Conservation (phyloP, 768 basidiomycete genomes). For the Russula olivacea region DNA sequence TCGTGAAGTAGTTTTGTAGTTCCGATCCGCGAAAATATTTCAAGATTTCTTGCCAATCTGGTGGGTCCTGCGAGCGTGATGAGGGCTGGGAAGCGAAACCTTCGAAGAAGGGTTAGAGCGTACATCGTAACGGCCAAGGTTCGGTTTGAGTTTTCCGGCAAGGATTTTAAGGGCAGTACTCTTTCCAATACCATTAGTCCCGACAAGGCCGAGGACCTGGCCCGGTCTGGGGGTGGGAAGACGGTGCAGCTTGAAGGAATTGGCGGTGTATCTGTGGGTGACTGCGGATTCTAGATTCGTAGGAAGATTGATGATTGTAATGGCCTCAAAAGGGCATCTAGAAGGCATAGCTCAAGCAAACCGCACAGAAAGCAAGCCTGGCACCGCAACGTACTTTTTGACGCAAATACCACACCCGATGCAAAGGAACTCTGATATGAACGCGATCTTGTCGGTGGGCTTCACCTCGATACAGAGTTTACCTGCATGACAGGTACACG, state of each 20-base stretch:
- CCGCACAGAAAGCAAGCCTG: neutral
- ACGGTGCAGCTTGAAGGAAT: conserved; percentile 98
- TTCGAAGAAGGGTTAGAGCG: conserved; percentile 27
- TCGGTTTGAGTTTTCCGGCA: conserved; percentile 96
- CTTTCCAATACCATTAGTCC: conserved; percentile 99
- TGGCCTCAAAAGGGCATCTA: conserved; percentile 99
- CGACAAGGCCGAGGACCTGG: conserved; percentile 97
- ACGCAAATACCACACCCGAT: conserved; percentile 99
- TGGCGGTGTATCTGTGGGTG: conserved; percentile 97
- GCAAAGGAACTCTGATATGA: conserved; percentile 97
- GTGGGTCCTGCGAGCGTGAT: conserved; percentile 64
- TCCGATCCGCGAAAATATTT: conserved; percentile 99
- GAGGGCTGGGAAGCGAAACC: neutral
- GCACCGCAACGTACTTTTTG: conserved; percentile 71
- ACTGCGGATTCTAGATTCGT: conserved; percentile 95
- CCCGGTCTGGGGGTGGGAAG: conserved; percentile 95
- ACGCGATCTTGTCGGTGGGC: conserved; percentile 92
- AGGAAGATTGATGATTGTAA: conserved; percentile 97
- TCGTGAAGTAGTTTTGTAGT: conserved; percentile 99
- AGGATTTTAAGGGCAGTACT: conserved; percentile 96
- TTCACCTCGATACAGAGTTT: conserved; percentile 99
- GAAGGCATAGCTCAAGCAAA: neutral
- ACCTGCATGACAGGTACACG: conserved; percentile 40
- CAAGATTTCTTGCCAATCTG: conserved; percentile 98
- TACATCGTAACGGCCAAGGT: conserved; percentile 94